These are phyloP conservation scores for Saccharomycopsis vini DNA, from an alignment of 805 yeast genomes.

Conservation along the genomic window DNA sequence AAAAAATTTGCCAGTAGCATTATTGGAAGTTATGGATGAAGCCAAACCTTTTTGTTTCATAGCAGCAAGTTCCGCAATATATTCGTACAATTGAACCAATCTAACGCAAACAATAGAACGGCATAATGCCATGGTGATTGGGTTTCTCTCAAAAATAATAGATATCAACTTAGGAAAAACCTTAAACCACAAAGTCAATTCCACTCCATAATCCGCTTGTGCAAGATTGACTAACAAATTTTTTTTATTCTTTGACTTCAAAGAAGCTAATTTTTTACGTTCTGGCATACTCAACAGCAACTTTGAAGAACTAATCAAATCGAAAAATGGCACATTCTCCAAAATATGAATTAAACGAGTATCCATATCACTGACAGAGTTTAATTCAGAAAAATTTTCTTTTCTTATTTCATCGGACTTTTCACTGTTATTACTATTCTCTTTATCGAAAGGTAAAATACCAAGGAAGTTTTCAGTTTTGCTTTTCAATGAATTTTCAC, in stretches of 20 bases:
- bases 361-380: constrained; percentile 52
- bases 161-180: constrained; percentile 69
- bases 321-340: constrained; percentile 60
- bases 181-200: constrained; percentile 93
- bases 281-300: constrained; percentile 64
- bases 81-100: constrained; percentile 75
- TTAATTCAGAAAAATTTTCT: background rate
- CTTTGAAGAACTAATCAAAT: constrained; percentile 44
- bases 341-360: constrained; percentile 68
- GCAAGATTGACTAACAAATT: constrained; percentile 71
- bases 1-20: constrained; percentile 13
- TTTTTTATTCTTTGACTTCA: constrained; percentile 47
- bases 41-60: constrained; percentile 26
- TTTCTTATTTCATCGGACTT: background rate
- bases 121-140: constrained; percentile 88
- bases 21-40: no score
- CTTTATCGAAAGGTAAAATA: background rate
- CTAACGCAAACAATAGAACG: constrained; percentile 85
- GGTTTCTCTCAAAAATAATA: constrained; percentile 69
- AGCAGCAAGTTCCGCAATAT: constrained; percentile 47
- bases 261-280: constrained; percentile 54
- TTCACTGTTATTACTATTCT: background rate
- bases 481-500: constrained; percentile 34
- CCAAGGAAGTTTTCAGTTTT: background rate
- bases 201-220: constrained; percentile 89